Evolutionary conservation across 2,329 filamentous ascomycete genomes (phyloP).

Genomic region (Stagonosporopsis rhizophila): DNA sequence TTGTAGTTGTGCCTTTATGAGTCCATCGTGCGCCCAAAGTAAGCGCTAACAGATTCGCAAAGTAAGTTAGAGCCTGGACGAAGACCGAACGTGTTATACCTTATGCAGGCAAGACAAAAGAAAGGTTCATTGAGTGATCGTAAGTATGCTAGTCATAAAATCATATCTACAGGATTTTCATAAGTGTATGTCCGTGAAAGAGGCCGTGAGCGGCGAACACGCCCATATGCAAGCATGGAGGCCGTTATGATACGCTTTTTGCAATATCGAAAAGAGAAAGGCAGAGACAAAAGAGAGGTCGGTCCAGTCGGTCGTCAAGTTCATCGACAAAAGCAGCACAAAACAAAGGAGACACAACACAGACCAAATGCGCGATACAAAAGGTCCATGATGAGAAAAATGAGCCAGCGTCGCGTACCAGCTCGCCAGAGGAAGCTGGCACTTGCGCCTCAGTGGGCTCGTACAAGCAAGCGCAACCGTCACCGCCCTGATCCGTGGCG

Average conservation of each 20-base stretch:
- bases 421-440: conserved; percentile 36
- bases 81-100: not conserved
- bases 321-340: conserved; percentile 4
- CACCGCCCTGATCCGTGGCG: conserved; percentile 15
- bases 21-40: too few species aligned
- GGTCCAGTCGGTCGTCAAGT: conserved; percentile 23
- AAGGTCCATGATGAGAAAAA: conserved; percentile 7
- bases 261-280: not conserved
- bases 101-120: conserved; percentile 11
- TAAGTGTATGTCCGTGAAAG: conserved; percentile 28
- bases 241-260: conserved; percentile 2
- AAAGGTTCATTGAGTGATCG: conserved; percentile 35
- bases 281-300: conserved; percentile 20
- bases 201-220: conserved; percentile 12
- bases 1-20: too few species aligned
- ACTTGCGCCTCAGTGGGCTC: conserved; percentile 25
- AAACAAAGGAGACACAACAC: conserved; percentile 14
- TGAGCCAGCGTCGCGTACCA: conserved; percentile 7
- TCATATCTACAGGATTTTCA: conserved; percentile 29
- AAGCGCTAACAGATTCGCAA: too few species aligned
- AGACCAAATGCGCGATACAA: not conserved
- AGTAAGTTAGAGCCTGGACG: too few species aligned
- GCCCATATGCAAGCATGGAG: conserved; percentile 1
- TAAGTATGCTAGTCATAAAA: conserved; percentile 26
- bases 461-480: conserved; percentile 19